Base-by-base conservation (phyloP, 495 filamentous ascomycete species). In the Aspergillus saccharolyticus region DNA sequence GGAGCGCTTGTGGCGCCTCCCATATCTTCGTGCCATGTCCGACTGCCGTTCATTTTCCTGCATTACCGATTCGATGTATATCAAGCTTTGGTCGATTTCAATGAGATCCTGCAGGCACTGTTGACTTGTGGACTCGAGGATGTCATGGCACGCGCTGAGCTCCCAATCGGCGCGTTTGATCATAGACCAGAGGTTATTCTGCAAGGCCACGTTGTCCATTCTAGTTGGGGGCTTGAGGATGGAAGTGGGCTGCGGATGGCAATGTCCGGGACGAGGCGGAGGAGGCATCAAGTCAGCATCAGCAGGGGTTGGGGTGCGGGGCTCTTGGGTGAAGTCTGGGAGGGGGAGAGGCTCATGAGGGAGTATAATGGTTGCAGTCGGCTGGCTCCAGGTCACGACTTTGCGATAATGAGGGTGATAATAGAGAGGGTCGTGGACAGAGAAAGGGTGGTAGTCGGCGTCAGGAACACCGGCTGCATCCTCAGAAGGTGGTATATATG, bases 351-450 rank as follows among this genome's bases (percentile, higher is more conserved):
- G 10, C 2, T 10, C 33, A 39, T 8, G 33, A 5, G 33, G 4
- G 33, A 12, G 33, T 2, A 39, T 39, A 5, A 39, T 12, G 7
- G 33, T 39, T 39, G 33, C 33, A 39, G 33, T 4, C 3, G 30
- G n/a, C 16, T 5, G 30, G n/a, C 52, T 56, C 63, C 58, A 65
- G 59, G 45, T 56, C 19, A 62, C 63, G 39, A 33, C 48, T 39
- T 59, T 59, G 19, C 50, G 19, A 9, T 42, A 22, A 4, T 20
- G 8, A n/a, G 17, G 17, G 20, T 42, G 33, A 42, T 21, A 24
- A 30, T 49, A 42, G n/a, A 8, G 33, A 15, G 19, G 42, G 42
- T 54, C n/a, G 17, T 54, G 52, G 20, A 16, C 20, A 22, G 18
- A 22, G 42, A 17, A 44, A 18, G 42, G 20, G 21, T 39, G 30